Evolutionary conservation across 352 stramenopile species (phyloP), one percentile per base, ranked within the genome.

Genomic region (Globisporangium okanoganense): DNA sequence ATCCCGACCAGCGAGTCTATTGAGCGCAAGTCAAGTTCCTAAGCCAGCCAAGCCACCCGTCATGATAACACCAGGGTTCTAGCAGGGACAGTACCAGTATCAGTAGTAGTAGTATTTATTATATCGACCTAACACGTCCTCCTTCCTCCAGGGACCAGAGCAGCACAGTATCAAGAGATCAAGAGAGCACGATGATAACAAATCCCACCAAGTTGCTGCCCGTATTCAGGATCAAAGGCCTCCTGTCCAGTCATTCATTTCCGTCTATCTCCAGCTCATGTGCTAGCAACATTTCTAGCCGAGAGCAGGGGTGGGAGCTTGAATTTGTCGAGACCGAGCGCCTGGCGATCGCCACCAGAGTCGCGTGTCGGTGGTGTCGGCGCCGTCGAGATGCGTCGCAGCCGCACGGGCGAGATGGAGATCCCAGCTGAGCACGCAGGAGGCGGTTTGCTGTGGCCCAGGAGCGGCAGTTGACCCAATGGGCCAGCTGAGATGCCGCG

Each of bases 351-450:
- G 38, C 35, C 41, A 0, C 13, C 33, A 6, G n/a, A 20, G 13
- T 54, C 41, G 31, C 27, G 56, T 44, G 27, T 31, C 16, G 56
- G 24, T 5, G 66, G 24, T 3, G 68, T 65, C 18, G 73, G 73
- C 2, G 72, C 80, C 1, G 76, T 87, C 9, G 73, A 76, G 8
- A 80, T 79, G 2, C 74, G 68, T 60, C 76, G 69, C 13, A 76
- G 54, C 22, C 71, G 61, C 12, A 82, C 66, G 13, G 70, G 70
- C 7, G 67, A 78, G 45, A 69, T 78, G 22, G 64, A 65, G 35
- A 72, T 58, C 9, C 49, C 69, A 5, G 72, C 50, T 9, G 38
- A 59, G 5, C n/a, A 6, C 3, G 29, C 29, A 7, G 29, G 10
- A 31, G n/a, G 47, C 13, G n/a, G 48, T 48, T 61, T 68, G 36